Conservation (phyloP, 805 yeast species). For the Metschnikowia borealis region DNA sequence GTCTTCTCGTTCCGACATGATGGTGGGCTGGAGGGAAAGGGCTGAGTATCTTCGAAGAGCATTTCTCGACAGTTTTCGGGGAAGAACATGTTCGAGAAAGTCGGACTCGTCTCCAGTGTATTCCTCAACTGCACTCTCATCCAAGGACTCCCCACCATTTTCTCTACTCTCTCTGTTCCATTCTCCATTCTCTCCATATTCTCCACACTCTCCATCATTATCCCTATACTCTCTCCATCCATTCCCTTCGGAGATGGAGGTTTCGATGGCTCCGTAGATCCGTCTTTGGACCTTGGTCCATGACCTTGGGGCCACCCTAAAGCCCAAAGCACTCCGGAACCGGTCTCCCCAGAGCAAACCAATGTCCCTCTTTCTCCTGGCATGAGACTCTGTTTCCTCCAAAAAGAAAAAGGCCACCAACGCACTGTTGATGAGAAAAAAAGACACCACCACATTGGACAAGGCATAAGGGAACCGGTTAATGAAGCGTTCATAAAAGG, state of each 20-base stretch:
- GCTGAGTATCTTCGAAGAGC: conserved; percentile 19
- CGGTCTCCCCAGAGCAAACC: conserved; percentile 34
- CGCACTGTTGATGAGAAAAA: conserved; percentile 23
- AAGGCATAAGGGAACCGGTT: conserved; percentile 35
- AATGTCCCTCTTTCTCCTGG: conserved; percentile 28
- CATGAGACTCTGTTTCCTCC: conserved; percentile 34
- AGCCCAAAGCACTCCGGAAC: conserved; percentile 24
- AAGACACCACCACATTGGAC: conserved; percentile 34
- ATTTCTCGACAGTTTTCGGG: conserved; percentile 13
- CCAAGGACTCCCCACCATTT: too few species aligned
- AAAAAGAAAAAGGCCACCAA: conserved; percentile 32
- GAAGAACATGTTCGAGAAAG: conserved; percentile 1
- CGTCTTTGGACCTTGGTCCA: conserved; percentile 19
- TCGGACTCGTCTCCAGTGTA: neutral
- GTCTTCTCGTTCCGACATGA: conserved; percentile 14
- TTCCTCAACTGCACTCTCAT: neutral
- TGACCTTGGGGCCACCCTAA: conserved; percentile 24
- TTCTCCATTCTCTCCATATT: too few species aligned
- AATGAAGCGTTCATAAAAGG: conserved; percentile 26
- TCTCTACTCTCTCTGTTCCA: too few species aligned
- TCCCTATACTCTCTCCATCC: neutral
- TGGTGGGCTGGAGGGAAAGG: conserved; percentile 14
- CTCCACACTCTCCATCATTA: neutral
- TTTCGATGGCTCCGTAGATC: too few species aligned
- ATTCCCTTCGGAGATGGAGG: too few species aligned